Base-by-base conservation (phyloP, 768 basidiomycete species). In the Mycena epipterygia region DNA sequence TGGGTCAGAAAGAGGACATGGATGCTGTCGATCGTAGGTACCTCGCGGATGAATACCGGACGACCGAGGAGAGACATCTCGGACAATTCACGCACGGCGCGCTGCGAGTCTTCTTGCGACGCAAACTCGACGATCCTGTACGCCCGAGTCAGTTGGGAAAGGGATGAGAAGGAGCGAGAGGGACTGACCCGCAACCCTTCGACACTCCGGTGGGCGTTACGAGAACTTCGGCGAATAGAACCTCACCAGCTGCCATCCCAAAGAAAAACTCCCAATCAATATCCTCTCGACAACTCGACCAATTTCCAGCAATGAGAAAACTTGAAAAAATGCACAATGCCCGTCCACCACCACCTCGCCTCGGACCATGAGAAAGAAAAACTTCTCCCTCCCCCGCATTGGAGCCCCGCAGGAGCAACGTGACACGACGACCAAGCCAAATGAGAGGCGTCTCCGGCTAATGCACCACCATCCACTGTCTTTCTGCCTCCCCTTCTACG, bases 181-280 rank as follows among this genome's bases (percentile, higher is more conserved):
- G 25, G 9, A 89, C 97, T 83, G 77, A 98, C 98, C 97, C 97
- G 91, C 97, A 99, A 80, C 97, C 97, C 82, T 99, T 99, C 29
- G 97, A 98, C 63, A 97, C 90, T 33, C 97, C 97, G 25, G 94
- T 97, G 19, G 97, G 97, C 8, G 98, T 98, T 76, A 96, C 87
- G 78, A 99, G 91, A 76, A 99, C 96, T 91, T 99, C 97, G 89
- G 97, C 95, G 91, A 99, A 99, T 83, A 97, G 92, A 80, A 98
- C 97, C 88, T 97, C 96, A 89, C 97, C 97, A 91, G 95, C 97
- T 97, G 92, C 90, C 89, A 91, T 86, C 91, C 91, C 90, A 87
- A 91, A 89, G 90, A 87, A 89, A 93, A 92, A 94, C 89, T 91
- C 91, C 92, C 93, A 91, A 93, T 94, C 91, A 95, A 95, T 93